A percentile compares a stretch with the other conserved stretches of the same genome.
Evolutionary conservation across 2,329 filamentous ascomycete species (phyloP).

Genomic region (Aspergillus sp.): DNA sequence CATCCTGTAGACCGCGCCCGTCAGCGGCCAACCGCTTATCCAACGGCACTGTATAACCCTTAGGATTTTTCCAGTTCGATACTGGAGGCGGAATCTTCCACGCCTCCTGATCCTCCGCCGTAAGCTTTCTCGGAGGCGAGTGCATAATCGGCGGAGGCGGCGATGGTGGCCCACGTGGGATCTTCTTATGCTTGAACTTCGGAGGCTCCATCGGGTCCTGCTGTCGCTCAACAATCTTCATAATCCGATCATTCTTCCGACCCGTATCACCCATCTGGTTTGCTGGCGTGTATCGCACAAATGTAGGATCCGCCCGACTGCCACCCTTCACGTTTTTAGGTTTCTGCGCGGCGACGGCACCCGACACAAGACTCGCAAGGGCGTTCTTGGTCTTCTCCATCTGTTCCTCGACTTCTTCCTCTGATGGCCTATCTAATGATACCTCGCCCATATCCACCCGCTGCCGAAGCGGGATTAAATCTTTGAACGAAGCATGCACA

Average conservation of each 20-base stretch:
- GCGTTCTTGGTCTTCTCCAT: slow-evolving; percentile 88
- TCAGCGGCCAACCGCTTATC: slow-evolving; percentile 96
- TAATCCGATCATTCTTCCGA: slow-evolving; percentile 89
- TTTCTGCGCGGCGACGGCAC: slow-evolving; percentile 87
- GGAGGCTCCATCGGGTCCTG: slow-evolving; percentile 94
- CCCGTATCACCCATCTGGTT: slow-evolving; percentile 91
- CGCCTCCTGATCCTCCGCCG: slow-evolving; percentile 93
- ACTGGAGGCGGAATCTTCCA: slow-evolving; percentile 91
- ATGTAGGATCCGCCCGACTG: slow-evolving; percentile 81
- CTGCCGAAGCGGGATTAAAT: slow-evolving; percentile 89
- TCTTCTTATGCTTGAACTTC: slow-evolving; percentile 99
- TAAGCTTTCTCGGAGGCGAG: slow-evolving; percentile 90
- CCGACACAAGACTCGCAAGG: slow-evolving; percentile 75
- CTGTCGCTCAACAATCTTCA: slow-evolving; percentile 96
- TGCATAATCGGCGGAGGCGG: slow-evolving; percentile 94
- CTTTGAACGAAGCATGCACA: slow-evolving; percentile 94
- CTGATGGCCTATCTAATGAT: slow-evolving; percentile 77
- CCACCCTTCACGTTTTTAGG: slow-evolving; percentile 90
- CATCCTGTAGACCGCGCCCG: slow-evolving; percentile 85
- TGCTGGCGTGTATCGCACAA: slow-evolving; percentile 91
- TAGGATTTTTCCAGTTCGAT: slow-evolving; percentile 99
- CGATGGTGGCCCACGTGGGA: slow-evolving; percentile 85
- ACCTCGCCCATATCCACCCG: slow-evolving; percentile 91
- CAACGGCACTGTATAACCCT: slow-evolving; percentile 92
- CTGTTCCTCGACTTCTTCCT: slow-evolving; percentile 79